Evolutionary conservation across 2,329 filamentous ascomycete genomes (phyloP), one percentile per base, ranked within the genome.

Genomic region (Calonectria pauciramosa): DNA sequence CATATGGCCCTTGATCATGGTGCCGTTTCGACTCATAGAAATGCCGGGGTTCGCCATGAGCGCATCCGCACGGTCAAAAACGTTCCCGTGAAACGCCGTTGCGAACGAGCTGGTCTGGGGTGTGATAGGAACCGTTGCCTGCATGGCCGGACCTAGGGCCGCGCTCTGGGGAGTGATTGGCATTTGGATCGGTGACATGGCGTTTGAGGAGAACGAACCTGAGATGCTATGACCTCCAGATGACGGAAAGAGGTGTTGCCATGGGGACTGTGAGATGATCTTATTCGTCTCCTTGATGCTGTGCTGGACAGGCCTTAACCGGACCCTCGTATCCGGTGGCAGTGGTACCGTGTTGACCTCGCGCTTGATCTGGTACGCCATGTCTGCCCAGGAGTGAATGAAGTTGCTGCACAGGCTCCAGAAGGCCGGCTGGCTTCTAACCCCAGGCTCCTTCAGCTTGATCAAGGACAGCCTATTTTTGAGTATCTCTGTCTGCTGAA

Each of bases 81-180:
- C 89, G 76, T 91, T 88, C 14, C 90, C 90, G 2, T 87, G 86
- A 74, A 92, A 91, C 1, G 89, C 87, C 20, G 86, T 85, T 10
- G 88, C 87, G 80, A 92, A 92, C 0, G 90, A 90, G 2, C 86
- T 88, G 74, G 87, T 91, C 81, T 91, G 88, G 13, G 92, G 92
- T 0, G 92, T 95, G 3, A 91, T 94, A 5, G 95, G 94, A 14
- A 98, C 93, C 0, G 95, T 98, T 1, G 96, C 96, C 85, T 98
- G 96, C 70, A 96, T 95, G 26, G 96, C 96, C 8, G 96, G 95
- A 0, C 96, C 96, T 7, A 98, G 89, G 1, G 96, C 96, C 20
- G 96, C 96, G 80, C 95, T 97, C 75, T 98, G 90, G 10, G 96
- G 96, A 1, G 96, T 98, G 81, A 97, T 95, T 11, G 96, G 96